Evolutionary conservation across 495 filamentous ascomycete genomes (phyloP), one percentile per base, ranked within the genome.

Genomic region (Poronia punctata): DNA sequence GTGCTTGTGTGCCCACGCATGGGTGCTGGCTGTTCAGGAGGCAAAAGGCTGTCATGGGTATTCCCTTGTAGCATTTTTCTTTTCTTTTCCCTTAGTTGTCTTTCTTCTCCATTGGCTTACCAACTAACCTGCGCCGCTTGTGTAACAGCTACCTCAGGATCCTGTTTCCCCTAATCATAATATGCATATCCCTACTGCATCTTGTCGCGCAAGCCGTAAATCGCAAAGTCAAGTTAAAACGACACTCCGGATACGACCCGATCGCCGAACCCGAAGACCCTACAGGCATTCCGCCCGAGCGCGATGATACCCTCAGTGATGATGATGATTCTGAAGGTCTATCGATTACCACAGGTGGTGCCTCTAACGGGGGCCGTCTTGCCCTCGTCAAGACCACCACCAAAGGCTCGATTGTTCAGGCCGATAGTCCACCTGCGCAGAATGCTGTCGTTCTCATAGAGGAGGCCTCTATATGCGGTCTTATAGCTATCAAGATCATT

Each of bases 121-220:
- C 38, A n/a, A 38, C 59, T 61, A 26, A 50, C 45, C 8, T 28
- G n/a, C 38, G 25, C 29, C 40, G n/a, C 26, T 31, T 32, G 5
- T 42, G n/a, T 33, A 39, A 52, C 60, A 97, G 90, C 59, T 86
- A 86, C 57, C 76, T 99, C 28, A 83, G 87, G 65, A 76, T 86
- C 39, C 66, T 92, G 25, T 74, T 96, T 26, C 93, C 93, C 44
- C 72, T 94, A 35, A 64, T 77, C 20, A 67, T 80, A 29, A 76
- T 84, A 57, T 76, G 65, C 36, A 45, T 82, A 8, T 99, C 93
- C 2, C 56, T 88, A 27, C 53, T 86, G 15, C 68, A 76, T 48
- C 75, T 95, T 37, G 20, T 70, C 28, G 36, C 75, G 40, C 78
- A 79, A 48, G 61, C 64, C 38, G 58, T 76, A 52, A 63, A 61